Base-by-base conservation (phyloP, 1,284 basidiomycete species). In the Coniferiporia sulphurascens region DNA sequence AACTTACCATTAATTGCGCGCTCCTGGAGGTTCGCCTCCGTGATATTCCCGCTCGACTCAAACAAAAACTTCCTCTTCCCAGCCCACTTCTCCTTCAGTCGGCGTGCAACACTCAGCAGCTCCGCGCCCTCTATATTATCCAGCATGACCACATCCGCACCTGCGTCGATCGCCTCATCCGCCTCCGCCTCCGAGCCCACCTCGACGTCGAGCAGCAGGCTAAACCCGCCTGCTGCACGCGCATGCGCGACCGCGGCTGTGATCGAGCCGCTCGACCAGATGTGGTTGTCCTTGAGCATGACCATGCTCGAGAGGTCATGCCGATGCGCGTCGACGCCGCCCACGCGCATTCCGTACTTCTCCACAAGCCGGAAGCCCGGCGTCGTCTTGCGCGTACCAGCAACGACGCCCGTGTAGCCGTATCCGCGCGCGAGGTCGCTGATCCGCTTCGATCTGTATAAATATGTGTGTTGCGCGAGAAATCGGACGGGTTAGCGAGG, bases 211-310 rank as follows among this genome's bases (percentile, higher is more conserved):
- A 99, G 87, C 35, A 93, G 84, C 51, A 96, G 77, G 61, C 88
- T 91, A 75, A 99, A 99, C 21, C 97, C 96, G 17, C 93, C 94
- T 27, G 95, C 95, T 63, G 84, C 76, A 35, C 94, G 87, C 10
- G 95, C 95, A 61, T 89, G 83, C 64, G 87, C 73, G 62, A 99
- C 87, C 1, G 96, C 96, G 49, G 85, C 77, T 0, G 91, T 93
- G 66, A 99, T 97, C 3, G 94, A 96, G 22, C 95, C 94, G 69
- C 38, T 22, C 6, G 94, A 95, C 95, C 95, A 98, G 70, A 99
- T 94, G 71, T 99, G 97, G 72, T 99, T 99, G 71, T 99, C 96
- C 75, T 99, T 99, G 69, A 99, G 85, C 96, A 99, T 99, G 70
- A 99, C 96, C 96, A 99, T 99, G 71, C 91, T 93, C 43, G 91